Evolutionary conservation across 2,329 filamentous ascomycete genomes (phyloP), one percentile per base, ranked within the genome.

Genomic region (Apiospora marii): DNA sequence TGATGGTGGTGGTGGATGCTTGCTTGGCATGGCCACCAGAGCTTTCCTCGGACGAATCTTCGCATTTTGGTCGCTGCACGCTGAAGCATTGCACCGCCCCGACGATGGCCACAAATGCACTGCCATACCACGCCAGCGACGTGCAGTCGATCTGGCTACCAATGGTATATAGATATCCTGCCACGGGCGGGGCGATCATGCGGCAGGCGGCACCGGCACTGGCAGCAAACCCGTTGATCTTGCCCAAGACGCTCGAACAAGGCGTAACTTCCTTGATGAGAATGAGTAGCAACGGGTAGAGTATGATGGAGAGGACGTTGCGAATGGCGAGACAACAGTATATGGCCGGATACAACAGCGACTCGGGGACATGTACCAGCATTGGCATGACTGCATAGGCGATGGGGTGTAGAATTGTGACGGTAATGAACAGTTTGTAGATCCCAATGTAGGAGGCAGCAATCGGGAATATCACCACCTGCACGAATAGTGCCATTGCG

Each of bases 231-330:
- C 91, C 91, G 74, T 93, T 93, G 76, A 93, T 88, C 76, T 87
- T 90, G 70, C 91, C 91, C 51, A 92, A 83, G 8, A 90, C 86
- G 58, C 83, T 84, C 8, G 85, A 82, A 44, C 84, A 86, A 1
- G 90, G 89, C 0, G 89, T 91, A 1, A 90, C 89, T 77, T 92
- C 89, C 81, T 92, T 92, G 84, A 93, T 88, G 44, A 92, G 84
- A 76, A 93, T 92, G 64, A 93, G 84, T 49, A 92, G 85, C 6
- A 92, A 84, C 2, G 91, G 91, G 77, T 92, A 92, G n/a, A 91
- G 84, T 71, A 91, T 85, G 77, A 92, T 92, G 67, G 87, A 88
- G 49, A 91, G 83, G 19, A 91, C 77, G 76, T 92, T 92, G 70
- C 90, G 87, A 51, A 92, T 79, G 0, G 87, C 81, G 72, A 91